A percentile compares a stretch with the other conserved stretches of the same genome.
These are phyloP conservation scores for Penicillium alfredii DNA, from an alignment of 495 filamentous ascomycete species.

Conservation along the genomic window DNA sequence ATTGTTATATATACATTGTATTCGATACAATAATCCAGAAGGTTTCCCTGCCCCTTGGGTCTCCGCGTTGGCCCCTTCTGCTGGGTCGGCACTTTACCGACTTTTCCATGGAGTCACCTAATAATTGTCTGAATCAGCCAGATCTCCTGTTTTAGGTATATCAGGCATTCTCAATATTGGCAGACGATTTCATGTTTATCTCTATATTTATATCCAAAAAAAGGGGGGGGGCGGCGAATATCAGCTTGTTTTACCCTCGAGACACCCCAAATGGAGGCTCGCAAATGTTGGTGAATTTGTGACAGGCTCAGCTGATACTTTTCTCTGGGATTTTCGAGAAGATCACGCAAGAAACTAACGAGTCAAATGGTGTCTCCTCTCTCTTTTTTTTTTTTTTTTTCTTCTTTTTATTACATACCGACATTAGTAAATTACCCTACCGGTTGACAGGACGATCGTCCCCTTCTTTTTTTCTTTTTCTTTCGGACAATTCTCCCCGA, in stretches of 20 bases:
- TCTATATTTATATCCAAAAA: no score
- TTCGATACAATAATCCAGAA: conserved; percentile 13
- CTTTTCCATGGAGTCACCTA: conserved; percentile 24
- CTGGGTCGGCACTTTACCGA: conserved; percentile 27
- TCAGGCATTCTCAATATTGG: no score
- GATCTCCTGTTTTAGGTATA: no score
- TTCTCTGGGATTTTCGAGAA: conserved; percentile 19
- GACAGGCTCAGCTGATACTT: conserved; percentile 23
- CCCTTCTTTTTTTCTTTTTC: conserved; percentile 7
- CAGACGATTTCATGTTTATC: no score
- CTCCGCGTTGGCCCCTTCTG: conserved; percentile 15
- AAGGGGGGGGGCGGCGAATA: conserved; percentile 1
- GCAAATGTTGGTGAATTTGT: conserved; percentile 29
- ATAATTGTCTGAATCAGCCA: no score
- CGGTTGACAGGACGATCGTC: conserved; percentile 18
- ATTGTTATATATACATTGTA: conserved; percentile 10
- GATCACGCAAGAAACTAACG: conserved; percentile 12
- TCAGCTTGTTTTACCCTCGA: no score
- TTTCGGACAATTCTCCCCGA: no score
- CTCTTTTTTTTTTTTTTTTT: background rate
- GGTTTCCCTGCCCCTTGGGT: conserved; percentile 24
- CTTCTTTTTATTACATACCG: no score
- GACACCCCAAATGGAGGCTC: conserved; percentile 12
- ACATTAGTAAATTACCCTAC: no score
- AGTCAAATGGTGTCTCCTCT: background rate